Percentiles rank a stretch among this genome's conserved stretches.
phyloP scores from a whole-genome alignment of 1,284 basidiomycete species.

The Exobasidium cylindrosporum region DNA sequence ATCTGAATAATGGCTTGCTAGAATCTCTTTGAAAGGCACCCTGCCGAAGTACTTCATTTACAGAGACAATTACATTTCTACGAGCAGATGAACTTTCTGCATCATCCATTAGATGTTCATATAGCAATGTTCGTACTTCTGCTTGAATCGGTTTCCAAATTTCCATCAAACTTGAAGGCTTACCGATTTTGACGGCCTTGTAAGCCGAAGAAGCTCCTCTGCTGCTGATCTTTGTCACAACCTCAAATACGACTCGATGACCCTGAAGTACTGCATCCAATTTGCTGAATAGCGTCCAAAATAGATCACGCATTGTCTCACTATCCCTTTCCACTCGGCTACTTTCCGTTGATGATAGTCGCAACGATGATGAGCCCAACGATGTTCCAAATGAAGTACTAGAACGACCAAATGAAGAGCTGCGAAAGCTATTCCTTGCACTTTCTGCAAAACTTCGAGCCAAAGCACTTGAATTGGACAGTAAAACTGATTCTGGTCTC shows the following conservation, averaged over 20 bases:
- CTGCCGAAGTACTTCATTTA: constrained; percentile 77
- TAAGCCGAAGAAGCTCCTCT: constrained; percentile 22
- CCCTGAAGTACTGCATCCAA: constrained; percentile 92
- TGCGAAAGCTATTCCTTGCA: constrained; percentile 14
- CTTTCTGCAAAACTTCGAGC: constrained; percentile 58
- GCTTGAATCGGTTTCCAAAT: constrained; percentile 88
- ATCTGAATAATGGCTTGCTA: constrained; percentile 69
- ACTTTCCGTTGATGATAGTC: constrained; percentile 36
- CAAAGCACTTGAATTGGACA: constrained; percentile 54
- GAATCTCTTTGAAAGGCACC: constrained; percentile 40
- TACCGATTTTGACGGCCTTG: constrained; percentile 26
- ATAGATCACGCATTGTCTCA: constrained; percentile 69
- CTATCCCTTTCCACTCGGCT: constrained; percentile 42
- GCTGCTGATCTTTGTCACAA: constrained; percentile 56
- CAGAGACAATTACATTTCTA: constrained; percentile 77
- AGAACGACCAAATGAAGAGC: constrained; percentile 17
- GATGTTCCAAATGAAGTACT: background rate
- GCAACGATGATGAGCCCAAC: constrained; percentile 18
- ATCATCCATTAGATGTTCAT: constrained; percentile 88
- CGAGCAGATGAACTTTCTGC: constrained; percentile 72
- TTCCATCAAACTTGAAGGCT: constrained; percentile 63
- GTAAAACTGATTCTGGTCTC: constrained; percentile 63
- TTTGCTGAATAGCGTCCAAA: constrained; percentile 98
- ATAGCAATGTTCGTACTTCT: constrained; percentile 75
- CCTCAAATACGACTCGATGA: constrained; percentile 84